phyloP scores from a whole-genome alignment of 73 alveolate species.

The Stentor coeruleus region DNA sequence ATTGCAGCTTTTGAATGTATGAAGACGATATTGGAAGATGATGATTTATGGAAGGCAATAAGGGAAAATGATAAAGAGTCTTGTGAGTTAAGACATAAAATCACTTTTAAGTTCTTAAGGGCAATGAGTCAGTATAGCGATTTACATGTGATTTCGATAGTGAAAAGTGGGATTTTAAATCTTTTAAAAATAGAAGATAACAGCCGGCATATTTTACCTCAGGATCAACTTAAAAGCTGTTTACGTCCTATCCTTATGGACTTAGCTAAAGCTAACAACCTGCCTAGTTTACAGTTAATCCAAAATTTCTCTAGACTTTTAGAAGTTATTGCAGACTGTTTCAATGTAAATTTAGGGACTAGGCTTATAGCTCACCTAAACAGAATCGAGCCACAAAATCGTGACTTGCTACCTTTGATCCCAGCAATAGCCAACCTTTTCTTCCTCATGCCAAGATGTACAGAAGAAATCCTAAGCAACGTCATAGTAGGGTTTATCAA shows the following conservation, averaged over 20 bases:
- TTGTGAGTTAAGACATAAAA: not conserved
- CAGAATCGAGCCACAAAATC: not conserved
- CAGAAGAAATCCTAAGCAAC: not conserved
- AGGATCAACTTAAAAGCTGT: not conserved
- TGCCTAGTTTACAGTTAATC: not conserved
- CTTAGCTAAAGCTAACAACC: not conserved
- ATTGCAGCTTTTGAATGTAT: conserved; percentile 22
- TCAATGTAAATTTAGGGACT: conserved; percentile 6
- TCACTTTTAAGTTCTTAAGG: conserved; percentile 14
- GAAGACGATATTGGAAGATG: conserved; percentile 17
- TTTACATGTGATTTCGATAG: not conserved
- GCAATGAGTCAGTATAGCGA: conserved; percentile 8
- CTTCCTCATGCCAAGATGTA: conserved; percentile 4
- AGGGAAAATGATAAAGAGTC: not conserved
- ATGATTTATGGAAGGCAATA: not conserved
- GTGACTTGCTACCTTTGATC: not conserved
- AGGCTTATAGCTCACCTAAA: not conserved
- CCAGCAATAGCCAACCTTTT: conserved; percentile 21
- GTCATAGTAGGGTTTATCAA: not conserved
- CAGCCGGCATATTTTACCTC: conserved; percentile 21
- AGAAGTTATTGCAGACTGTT: conserved; percentile 22
- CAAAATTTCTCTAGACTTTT: conserved; percentile 15
- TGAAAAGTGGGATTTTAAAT: not conserved
- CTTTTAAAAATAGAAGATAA: not conserved
- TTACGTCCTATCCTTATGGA: conserved; percentile 9